Evolutionary conservation across 257 asterid genomes (phyloP), one percentile per base, ranked within the genome.

Genomic region (Ophiorrhiza pumila): DNA sequence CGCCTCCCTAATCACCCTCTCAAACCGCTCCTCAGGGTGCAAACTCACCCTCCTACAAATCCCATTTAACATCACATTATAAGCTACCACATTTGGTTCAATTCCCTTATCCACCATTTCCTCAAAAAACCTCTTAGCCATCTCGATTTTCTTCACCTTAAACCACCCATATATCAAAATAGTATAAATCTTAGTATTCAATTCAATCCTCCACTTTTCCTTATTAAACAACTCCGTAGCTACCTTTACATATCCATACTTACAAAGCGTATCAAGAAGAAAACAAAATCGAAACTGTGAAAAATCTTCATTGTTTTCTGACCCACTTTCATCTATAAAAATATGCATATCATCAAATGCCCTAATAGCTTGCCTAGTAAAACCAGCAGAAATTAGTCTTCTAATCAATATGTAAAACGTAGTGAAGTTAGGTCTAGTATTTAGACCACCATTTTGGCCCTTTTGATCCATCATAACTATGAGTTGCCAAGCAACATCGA

Each of bases 81-180:
- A 89, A 1, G 96, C 87, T 31, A 91, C 90, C 25, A 87, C 90
- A 50, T 87, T 93, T 1, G 98, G 88, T 73, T 83, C 88, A 4
- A 92, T 85, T 35, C 89, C 92, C 73, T 91, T 88, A 59, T 64
- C 83, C 73, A 82, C 29, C 98, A 92, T 87, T 90, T 92, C 96
- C 68, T 47, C 73, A 1, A 88, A 46, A 81, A 90, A 92, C 84
- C 78, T 82, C 83, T 63, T 73, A 0, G 84, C 98, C 96, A 83
- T 92, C 17, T 87, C 90, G 1, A 79, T 75, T 71, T 73, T 88
- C 77, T 91, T 90, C 50, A 85, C 80, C 80, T 92, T 92, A 77
- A 91, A 92, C 96, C 96, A 92, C 71, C 98, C 98, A 23, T 88
- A 92, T 10, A 92, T 88, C 84, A 90, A 65, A 66, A 92, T 78